Percentiles rank a stretch among this genome's conserved stretches.
phyloP scores from a whole-genome alignment of 1,284 basidiomycete species.

The Boletus hoseneyae region DNA sequence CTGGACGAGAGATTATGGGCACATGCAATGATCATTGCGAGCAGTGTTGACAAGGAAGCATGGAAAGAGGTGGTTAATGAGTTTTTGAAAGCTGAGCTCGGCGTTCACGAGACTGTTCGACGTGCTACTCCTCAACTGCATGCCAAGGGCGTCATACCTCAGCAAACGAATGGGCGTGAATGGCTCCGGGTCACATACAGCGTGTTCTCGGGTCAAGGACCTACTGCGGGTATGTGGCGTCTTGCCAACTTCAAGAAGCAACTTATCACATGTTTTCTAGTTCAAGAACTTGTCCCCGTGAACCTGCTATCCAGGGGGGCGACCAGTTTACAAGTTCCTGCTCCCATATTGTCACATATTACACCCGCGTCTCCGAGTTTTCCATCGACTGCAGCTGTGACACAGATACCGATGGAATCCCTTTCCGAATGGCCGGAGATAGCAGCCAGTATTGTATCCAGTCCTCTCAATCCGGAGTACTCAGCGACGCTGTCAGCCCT shows the following conservation, averaged over 20 bases:
- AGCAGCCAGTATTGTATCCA: conserved; percentile 80
- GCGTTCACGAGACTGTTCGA: conserved; percentile 35
- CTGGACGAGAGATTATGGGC: conserved; percentile 89
- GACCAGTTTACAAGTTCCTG: conserved; percentile 40
- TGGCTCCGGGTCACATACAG: conserved; percentile 82
- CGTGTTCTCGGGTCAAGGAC: conserved; percentile 81
- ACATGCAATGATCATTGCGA: conserved; percentile 94
- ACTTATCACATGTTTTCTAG: conserved; percentile 37
- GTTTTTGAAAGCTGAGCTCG: conserved; percentile 82
- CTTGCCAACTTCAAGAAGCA: not conserved
- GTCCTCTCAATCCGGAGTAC: conserved; percentile 60
- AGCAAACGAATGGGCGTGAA: conserved; percentile 54
- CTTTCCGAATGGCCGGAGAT: conserved; percentile 85
- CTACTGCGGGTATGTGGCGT: conserved; percentile 59
- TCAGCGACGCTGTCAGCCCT: conserved; percentile 82
- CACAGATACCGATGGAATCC: conserved; percentile 53
- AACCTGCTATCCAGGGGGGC: conserved; percentile 44
- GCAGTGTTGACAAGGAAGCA: conserved; percentile 87
- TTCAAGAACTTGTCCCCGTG: conserved; percentile 73
- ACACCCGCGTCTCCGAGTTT: conserved; percentile 70
- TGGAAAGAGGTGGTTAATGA: conserved; percentile 91
- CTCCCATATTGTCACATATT: conserved; percentile 35
- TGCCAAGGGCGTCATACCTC: conserved; percentile 11
- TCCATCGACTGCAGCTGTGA: conserved; percentile 38
- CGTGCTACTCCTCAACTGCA: conserved; percentile 14